These are phyloP conservation scores for Geotrichum carabidarum DNA, from an alignment of 1,139 yeast species.

Conservation along the genomic window DNA sequence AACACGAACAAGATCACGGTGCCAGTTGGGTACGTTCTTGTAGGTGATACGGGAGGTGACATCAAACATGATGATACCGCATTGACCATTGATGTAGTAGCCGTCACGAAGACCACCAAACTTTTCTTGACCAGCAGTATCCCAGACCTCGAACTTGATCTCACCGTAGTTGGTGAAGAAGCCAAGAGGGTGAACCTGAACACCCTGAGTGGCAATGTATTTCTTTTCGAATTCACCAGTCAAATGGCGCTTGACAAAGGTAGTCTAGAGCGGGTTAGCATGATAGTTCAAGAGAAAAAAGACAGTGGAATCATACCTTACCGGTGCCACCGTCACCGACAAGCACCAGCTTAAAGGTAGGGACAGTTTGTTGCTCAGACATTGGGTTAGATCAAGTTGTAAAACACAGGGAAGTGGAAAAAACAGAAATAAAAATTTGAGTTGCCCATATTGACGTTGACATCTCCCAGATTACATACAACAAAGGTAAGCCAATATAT, in stretches of 20 bases:
- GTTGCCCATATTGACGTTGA: background rate
- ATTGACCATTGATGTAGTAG: slow-evolving; percentile 98
- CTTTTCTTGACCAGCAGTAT: slow-evolving; percentile 99
- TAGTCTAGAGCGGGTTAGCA: slow-evolving; percentile 51
- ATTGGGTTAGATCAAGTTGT: slow-evolving; percentile 30
- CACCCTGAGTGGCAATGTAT: slow-evolving; percentile 98
- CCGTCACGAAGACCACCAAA: slow-evolving; percentile 99
- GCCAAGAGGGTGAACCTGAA: slow-evolving; percentile 97
- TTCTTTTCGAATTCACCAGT: slow-evolving; percentile 99
- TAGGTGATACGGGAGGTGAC: slow-evolving; percentile 98
- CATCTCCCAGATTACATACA: no score
- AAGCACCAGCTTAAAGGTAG: slow-evolving; percentile 93
- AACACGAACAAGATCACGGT: slow-evolving; percentile 93
- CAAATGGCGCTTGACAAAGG: slow-evolving; percentile 98
- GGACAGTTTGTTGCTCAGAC: slow-evolving; percentile 61
- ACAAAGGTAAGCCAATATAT: no score
- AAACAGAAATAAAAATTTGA: background rate
- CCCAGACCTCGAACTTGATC: slow-evolving; percentile 99
- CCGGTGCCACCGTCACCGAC: slow-evolving; percentile 99
- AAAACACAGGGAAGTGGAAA: background rate
- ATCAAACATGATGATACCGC: slow-evolving; percentile 99
- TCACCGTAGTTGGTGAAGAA: slow-evolving; percentile 99
- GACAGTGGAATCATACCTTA: slow-evolving; percentile 48
- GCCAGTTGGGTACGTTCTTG: slow-evolving; percentile 99
- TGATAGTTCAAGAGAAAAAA: background rate